Conservation (phyloP, 176 grass and related monocot genomes). For the Aegilops speltoides region DNA sequence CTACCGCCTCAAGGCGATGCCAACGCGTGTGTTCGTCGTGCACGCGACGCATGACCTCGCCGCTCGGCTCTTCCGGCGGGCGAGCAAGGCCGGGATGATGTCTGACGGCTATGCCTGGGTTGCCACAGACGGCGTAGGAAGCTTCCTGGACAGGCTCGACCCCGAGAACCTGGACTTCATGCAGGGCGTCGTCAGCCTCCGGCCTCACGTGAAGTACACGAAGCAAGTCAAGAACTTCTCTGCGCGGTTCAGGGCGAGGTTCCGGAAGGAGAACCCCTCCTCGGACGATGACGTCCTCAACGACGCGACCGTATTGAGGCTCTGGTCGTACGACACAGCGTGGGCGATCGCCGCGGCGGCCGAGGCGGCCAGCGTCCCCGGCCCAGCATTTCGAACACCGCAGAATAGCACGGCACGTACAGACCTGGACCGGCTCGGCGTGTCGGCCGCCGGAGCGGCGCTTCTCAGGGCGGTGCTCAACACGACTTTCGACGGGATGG, state of each 20-base stretch:
- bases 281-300: background rate
- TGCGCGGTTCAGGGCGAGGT: constrained; percentile 33
- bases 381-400: constrained; percentile 26
- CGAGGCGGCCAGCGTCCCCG: constrained; percentile 16
- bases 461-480: constrained; percentile 43
- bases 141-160: constrained; percentile 1
- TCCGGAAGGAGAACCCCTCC: constrained; percentile 20
- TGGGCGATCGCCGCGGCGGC: constrained; percentile 53
- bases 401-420: background rate
- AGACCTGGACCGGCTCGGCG: constrained; percentile 45
- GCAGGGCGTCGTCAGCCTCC: constrained; percentile 64
- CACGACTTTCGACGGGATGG: constrained; percentile 59
- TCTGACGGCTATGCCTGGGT: constrained; percentile 50
- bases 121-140: constrained; percentile 10
- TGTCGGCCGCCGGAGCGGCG: constrained; percentile 33
- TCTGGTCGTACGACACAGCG: constrained; percentile 57
- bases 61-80: constrained; percentile 40
- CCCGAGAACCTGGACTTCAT: constrained; percentile 28
- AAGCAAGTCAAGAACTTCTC: constrained; percentile 25
- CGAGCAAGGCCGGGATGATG: constrained; percentile 48
- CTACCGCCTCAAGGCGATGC: constrained; percentile 34
- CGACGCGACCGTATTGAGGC: background rate
- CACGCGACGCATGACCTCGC: constrained; percentile 29
- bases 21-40: constrained; percentile 69
- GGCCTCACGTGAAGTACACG: constrained; percentile 26